These are phyloP conservation scores for Penicillium sp. DNA, from an alignment of 2,329 filamentous ascomycete species.

Conservation along the genomic window DNA sequence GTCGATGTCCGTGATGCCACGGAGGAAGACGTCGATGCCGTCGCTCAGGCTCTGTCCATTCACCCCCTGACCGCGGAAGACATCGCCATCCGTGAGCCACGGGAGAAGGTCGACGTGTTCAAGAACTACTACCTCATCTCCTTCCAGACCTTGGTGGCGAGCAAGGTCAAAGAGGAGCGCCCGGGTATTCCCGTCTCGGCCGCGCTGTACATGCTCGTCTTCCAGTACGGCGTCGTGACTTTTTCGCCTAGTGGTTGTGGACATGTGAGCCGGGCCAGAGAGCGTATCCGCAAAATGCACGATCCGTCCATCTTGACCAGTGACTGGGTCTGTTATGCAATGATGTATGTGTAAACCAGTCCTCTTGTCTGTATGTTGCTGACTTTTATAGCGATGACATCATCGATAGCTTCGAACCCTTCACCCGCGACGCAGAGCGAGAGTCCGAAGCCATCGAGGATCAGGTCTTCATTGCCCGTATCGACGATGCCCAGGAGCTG, in stretches of 20 bases:
- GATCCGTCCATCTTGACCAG: slow-evolving; percentile 90
- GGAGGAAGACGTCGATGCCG: slow-evolving; percentile 78
- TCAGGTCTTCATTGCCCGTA: slow-evolving; percentile 85
- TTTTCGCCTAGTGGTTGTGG: slow-evolving; percentile 86
- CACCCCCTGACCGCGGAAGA: slow-evolving; percentile 95
- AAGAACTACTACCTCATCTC: slow-evolving; percentile 96
- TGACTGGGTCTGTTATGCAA: slow-evolving; percentile 97
- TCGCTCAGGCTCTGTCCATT: slow-evolving; percentile 89
- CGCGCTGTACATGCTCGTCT: slow-evolving; percentile 93
- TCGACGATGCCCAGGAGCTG: slow-evolving; percentile 83
- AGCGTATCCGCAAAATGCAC: slow-evolving; percentile 83
- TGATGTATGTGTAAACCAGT: slow-evolving; percentile 67
- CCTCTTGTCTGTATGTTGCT: not conserved
- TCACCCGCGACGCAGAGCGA: slow-evolving; percentile 78
- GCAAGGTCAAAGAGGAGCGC: slow-evolving; percentile 67
- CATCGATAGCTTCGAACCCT: slow-evolving; percentile 88
- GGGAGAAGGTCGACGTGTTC: slow-evolving; percentile 97
- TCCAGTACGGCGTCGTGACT: slow-evolving; percentile 87
- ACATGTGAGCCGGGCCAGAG: slow-evolving; percentile 82
- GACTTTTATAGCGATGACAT: slow-evolving; percentile 75
- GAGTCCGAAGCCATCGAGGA: slow-evolving; percentile 94
- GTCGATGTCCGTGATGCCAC: slow-evolving; percentile 86
- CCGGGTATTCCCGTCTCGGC: slow-evolving; percentile 79
- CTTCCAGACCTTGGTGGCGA: slow-evolving; percentile 82
- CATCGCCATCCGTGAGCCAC: slow-evolving; percentile 87